Evolutionary conservation across 768 basidiomycete genomes (phyloP).

Genomic region (Pulveroboletus ravenelii): DNA sequence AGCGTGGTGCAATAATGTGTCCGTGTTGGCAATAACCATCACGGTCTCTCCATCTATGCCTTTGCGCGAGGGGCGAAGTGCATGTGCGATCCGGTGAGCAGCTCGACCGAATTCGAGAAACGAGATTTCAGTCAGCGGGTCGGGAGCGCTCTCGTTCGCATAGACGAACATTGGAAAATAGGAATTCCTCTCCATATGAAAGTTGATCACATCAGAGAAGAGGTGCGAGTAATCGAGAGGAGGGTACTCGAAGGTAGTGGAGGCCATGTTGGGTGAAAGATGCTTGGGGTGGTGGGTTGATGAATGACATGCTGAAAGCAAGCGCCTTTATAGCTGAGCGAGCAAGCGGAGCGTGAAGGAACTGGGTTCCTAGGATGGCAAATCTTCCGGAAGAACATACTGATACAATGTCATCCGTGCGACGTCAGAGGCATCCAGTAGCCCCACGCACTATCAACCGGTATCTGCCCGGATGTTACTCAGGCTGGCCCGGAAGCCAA

Average conservation of each 20-base stretch:
- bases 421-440: no score
- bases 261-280: conserved; percentile 2
- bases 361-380: no score
- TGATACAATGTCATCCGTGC: no score
- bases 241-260: conserved; percentile 5
- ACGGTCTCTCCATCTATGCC: conserved; percentile 19
- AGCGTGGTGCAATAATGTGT: conserved; percentile 34
- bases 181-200: conserved; percentile 13
- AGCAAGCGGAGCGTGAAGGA: neutral
- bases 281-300: neutral
- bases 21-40: conserved; percentile 24
- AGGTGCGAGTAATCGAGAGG: conserved; percentile 22
- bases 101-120: conserved; percentile 28
- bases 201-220: conserved; percentile 21
- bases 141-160: conserved; percentile 7
- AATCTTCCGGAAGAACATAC: no score
- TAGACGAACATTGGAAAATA: conserved; percentile 20
- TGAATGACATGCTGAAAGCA: neutral
- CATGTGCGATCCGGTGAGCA: conserved; percentile 35
- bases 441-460: no score
- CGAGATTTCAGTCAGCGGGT: conserved; percentile 17
- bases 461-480: no score
- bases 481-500: no score
- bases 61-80: conserved; percentile 33
- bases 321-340: conserved; percentile 13